Percentiles rank a stretch among this genome's conserved stretches.
Evolutionary conservation across 306 rosid genomes (phyloP).

Genomic region (Casuarina cunninghamiana): DNA sequence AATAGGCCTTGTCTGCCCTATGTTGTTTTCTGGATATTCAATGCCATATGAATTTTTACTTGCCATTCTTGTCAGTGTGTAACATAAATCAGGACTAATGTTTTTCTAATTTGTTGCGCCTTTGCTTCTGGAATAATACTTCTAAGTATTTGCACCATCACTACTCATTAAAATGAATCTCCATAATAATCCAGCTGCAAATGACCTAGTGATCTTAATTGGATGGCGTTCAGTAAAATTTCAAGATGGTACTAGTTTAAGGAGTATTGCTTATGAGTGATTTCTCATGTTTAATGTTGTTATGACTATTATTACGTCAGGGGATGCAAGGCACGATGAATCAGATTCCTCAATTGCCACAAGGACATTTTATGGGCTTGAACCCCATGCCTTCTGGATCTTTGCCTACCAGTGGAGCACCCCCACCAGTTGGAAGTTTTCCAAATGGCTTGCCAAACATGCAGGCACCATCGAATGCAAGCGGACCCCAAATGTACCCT

Average conservation of each 20-base stretch:
- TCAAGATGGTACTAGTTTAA: not conserved
- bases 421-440: conserved; percentile 66
- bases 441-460: conserved; percentile 68
- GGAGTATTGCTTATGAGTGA: not conserved
- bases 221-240: no score
- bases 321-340: conserved; percentile 92
- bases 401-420: conserved; percentile 63
- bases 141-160: not conserved
- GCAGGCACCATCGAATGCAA: conserved; percentile 79
- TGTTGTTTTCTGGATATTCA: not conserved
- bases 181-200: not conserved
- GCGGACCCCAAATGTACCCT: conserved; percentile 60
- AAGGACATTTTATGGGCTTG: conserved; percentile 90
- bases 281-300: not conserved
- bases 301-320: conserved; percentile 33
- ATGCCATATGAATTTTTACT: not conserved
- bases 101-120: not conserved
- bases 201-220: not conserved
- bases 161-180: not conserved
- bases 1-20: no score
- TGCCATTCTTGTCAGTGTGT: not conserved
- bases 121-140: conserved; percentile 2
- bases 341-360: conserved; percentile 76
- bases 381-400: conserved; percentile 89
- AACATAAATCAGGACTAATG: not conserved